Evolutionary conservation across 2,329 filamentous ascomycete genomes (phyloP), one percentile per base, ranked within the genome.

Genomic region (Neofusicoccum sp.): DNA sequence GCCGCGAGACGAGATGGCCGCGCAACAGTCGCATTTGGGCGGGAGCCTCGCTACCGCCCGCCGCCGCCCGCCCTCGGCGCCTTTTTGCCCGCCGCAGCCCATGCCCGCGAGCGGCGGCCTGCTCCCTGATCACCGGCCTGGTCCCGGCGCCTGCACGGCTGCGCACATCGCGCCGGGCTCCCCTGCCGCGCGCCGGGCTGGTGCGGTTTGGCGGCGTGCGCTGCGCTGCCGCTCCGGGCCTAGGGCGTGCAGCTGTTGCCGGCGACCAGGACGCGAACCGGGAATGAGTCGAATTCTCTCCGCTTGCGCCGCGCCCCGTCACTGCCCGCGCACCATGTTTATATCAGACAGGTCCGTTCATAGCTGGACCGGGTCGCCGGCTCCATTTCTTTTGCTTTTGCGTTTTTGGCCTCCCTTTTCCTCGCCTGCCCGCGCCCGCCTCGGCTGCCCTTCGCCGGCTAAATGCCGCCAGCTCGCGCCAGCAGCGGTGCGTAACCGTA

Each of bases 201-300:
- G 36, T 51, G 20, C 49, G 34, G 34, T 54, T 41, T 54, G 49
- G 36, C 49, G 30, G 44, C 44, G 44, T 47, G 44, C 45, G 45
- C 45, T 33, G 36, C 51, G 28, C 34, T 53, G 33, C 36, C 51
- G 51, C 51, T 43, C 36, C 43, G 36, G 51, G 51, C 38, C 51
- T 56, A 56, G 51, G 36, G 28, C 51, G n/a, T 56, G 51, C 51
- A 56, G 51, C 28, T 43, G 51, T 43, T 56, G 51, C 51, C 51
- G 51, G 51, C 24, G 51, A 56, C 57, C 57, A 60, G 33, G 57
- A 60, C 45, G 45, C 47, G 57, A 60, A 44, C 57, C 57, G 57
- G 57, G 57, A 49, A 60, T 49, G 44, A 51, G 44, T 49, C 57
- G 57, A 60, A 60, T 31, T 49, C 47, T 60, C 57, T 51, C 57